Evolutionary conservation across 805 yeast genomes (phyloP).

Genomic region (Candida alai): DNA sequence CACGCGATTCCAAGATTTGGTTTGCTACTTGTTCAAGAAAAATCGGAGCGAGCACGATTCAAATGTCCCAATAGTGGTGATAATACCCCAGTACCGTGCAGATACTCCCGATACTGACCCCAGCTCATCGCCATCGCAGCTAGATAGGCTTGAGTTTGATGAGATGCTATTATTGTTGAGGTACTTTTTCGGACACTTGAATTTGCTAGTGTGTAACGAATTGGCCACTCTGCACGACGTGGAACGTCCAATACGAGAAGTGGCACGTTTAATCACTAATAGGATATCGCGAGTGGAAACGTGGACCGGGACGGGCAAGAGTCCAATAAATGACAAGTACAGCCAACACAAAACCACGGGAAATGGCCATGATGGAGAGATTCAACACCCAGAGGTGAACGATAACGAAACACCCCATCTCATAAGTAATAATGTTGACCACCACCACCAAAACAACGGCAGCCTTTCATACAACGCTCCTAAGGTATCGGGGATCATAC

Average conservation of each 20-base stretch:
- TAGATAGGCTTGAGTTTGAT: slow-evolving; percentile 23
- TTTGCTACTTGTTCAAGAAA: slow-evolving; percentile 24
- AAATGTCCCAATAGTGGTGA: slow-evolving; percentile 29
- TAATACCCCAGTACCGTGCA: slow-evolving; percentile 11
- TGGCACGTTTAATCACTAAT: slow-evolving; percentile 22
- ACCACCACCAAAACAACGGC: slow-evolving; percentile 1
- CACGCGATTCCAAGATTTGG: slow-evolving; percentile 11
- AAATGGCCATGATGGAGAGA: neutral
- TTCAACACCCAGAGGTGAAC: neutral
- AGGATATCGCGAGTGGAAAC: slow-evolving; percentile 38
- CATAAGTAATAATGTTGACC: neutral
- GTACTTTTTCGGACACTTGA: slow-evolving; percentile 36
- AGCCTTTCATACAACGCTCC: slow-evolving; percentile 4
- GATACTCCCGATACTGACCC: slow-evolving; percentile 1
- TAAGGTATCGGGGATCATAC: slow-evolving; percentile 21
- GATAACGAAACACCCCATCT: slow-evolving; percentile 4
- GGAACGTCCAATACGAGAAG: slow-evolving; percentile 14
- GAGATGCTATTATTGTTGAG: slow-evolving; percentile 30
- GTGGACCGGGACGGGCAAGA: slow-evolving; percentile 39
- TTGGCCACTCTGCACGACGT: neutral
- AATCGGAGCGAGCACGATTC: slow-evolving; percentile 34
- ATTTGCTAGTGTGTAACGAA: slow-evolving; percentile 21
- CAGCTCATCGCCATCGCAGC: slow-evolving; percentile 8
- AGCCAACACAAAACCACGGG: neutral
- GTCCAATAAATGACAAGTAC: slow-evolving; percentile 9